Evolutionary conservation across 306 rosid genomes (phyloP), one percentile per base, ranked within the genome.

Genomic region (Prunus fruticosa): DNA sequence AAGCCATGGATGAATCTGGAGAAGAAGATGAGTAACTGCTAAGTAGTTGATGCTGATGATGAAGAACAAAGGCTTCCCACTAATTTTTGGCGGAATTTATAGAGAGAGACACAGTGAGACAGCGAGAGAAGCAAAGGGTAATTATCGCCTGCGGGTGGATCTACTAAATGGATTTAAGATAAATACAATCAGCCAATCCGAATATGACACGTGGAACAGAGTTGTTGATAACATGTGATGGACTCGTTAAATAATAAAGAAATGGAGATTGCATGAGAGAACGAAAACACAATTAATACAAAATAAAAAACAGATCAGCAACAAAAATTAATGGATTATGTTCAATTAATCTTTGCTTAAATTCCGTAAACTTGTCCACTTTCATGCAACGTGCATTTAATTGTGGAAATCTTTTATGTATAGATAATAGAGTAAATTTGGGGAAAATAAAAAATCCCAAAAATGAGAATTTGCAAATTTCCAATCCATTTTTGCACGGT

Each of bases 1-100:
- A 58, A 57, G 82, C 84, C 94, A 88, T 89, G 56, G 81, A 4
- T 64, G 78, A 4, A 58, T 15, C 51, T 7, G n/a, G 16, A 50
- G 60, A 28, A 15, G 58, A 50, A 8, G 54, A 63, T 34, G 12
- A 64, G 62, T 28, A 19, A 34, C 25, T 0, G 69, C 49, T 3
- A 19, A 19, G 67, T 64, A 22, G 50, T 18, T 8, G 23, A 20
- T 12, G 53, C 51, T 28, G 69, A 63, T 38, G 43, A 38, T 38
- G 43, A 47, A 34, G 41, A 34, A 46, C 28, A 25, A 61, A 27
- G n/a, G 46, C 13, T 46, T 11, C 12, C 60, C 58, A 27, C 69
- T 19, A 11, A 25, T 45, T 22, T 12, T 73, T 46, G 60, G 60
- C 32, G 30, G 20, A 45, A 46, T 46, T 45, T 41, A 60, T 60